Evolutionary conservation across 768 basidiomycete genomes (phyloP).

Genomic region (Boletellus sp.): DNA sequence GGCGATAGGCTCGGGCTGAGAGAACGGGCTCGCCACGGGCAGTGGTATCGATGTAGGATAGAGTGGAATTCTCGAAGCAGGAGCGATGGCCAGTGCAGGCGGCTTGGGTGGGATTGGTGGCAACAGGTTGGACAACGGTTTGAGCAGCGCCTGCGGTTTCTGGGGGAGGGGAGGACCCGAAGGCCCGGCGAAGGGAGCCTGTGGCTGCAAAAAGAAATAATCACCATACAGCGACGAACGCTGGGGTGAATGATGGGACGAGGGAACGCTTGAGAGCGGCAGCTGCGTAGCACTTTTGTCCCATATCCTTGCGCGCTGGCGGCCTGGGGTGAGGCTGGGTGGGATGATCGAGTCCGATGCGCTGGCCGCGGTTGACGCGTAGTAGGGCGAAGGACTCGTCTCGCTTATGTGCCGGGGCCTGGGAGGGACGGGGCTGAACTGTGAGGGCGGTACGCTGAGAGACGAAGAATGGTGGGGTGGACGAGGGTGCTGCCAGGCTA

Average conservation of each 20-base stretch:
- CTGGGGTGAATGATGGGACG: constrained; percentile 9
- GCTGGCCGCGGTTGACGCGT: not conserved
- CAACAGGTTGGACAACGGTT: constrained; percentile 32
- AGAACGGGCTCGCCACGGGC: constrained; percentile 9
- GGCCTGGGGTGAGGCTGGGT: constrained; percentile 23
- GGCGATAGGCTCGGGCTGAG: constrained; percentile 3
- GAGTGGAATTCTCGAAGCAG: constrained; percentile 27
- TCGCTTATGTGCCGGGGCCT: constrained; percentile 24
- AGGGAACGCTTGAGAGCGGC: constrained; percentile 8
- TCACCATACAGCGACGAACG: constrained; percentile 28
- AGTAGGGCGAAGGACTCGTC: constrained; percentile 5
- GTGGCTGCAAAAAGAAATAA: constrained; percentile 18
- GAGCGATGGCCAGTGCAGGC: constrained; percentile 6
- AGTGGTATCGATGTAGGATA: constrained; percentile 33
- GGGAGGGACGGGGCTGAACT: constrained; percentile 1
- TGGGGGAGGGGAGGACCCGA: constrained; percentile 31
- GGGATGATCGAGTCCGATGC: constrained; percentile 18
- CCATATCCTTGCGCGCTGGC: constrained; percentile 19
- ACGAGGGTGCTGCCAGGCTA: constrained; percentile 19
- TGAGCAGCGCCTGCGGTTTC: constrained; percentile 24
- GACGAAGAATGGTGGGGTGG: constrained; percentile 21
- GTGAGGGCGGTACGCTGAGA: constrained; percentile 14
- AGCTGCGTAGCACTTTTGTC: constrained; percentile 13
- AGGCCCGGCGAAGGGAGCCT: constrained; percentile 18
- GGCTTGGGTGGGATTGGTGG: constrained; percentile 45